Percentiles rank a stretch among this genome's conserved stretches.
These are phyloP conservation scores for Candolleomyces aberdarensis DNA, from an alignment of 768 basidiomycete species.

Conservation along the genomic window DNA sequence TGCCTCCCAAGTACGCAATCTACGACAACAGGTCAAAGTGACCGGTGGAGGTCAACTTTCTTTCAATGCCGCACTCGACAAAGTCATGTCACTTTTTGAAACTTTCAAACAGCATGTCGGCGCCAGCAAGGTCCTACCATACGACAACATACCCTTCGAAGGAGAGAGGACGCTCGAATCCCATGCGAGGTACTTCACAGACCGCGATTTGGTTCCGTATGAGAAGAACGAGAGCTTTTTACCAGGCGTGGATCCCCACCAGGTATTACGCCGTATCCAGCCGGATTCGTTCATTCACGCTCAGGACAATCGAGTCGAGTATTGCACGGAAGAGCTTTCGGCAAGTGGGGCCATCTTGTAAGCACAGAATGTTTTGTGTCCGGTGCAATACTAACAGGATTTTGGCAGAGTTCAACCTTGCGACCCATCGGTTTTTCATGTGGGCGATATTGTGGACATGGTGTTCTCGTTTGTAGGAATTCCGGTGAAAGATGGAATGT, in stretches of 20 bases:
- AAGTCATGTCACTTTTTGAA: neutral
- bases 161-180: neutral
- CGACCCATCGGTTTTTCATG: too few relatives aligned
- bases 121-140: neutral
- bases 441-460: too few relatives aligned
- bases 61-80: neutral
- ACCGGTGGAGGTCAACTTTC: neutral
- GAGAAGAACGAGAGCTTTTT: neutral
- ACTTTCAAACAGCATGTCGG: neutral
- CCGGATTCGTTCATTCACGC: neutral
- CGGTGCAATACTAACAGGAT: too few relatives aligned
- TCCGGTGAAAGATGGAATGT: too few relatives aligned
- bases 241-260: neutral
- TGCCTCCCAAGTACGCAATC: neutral
- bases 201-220: neutral
- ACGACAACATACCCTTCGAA: neutral
- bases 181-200: conserved; percentile 1
- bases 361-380: neutral
- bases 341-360: neutral
- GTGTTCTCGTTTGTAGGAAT: too few relatives aligned
- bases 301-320: neutral
- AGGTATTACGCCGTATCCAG: neutral
- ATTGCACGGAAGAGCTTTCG: neutral
- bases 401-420: too few relatives aligned
- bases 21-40: neutral